Base-by-base conservation (phyloP, 2,329 filamentous ascomycete species). In the Arthrobotrys sphaeroides region DNA sequence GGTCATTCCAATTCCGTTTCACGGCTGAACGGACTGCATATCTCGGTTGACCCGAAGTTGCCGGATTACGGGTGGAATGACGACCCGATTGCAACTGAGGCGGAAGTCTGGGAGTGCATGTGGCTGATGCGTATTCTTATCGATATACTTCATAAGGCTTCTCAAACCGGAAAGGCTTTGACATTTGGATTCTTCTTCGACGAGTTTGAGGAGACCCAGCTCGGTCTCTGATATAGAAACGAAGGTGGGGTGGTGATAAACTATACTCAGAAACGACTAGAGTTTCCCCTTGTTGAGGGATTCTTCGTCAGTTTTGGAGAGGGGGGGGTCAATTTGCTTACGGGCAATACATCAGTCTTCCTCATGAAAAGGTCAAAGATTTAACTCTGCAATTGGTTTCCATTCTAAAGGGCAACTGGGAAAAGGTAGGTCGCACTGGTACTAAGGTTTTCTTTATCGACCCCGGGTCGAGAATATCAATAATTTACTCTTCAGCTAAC, bases 41-140 rank as follows among this genome's bases (percentile, higher is more conserved):
- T 55, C 16, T 55, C 51, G 1, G 13, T 55, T n/a, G 51, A 55
- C 2, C 51, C 51, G 3, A 38, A 22, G 16, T 5, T 38, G 1
- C 18, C 16, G 3, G 18, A 38, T 20, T 9, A 16, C 5, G 16
- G 16, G n/a, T 55, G 31, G 28, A 18, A 55, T 1, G 18, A 38
- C 1, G 28, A 24, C 7, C 31, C 18, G n/a, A n/a, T n/a, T n/a
- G n/a, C n/a, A 36, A 55, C 31, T 2, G 51, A 36, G 2, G 3
- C 2, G 2, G 26, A 53, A 2, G 1, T 53, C 5, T 22, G 12
- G 3, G 7, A 13, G n/a, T 20, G 3, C n/a, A n/a, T 55, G 10
- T 55, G 51, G 51, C 38, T 55, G 9, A 55, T 55, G 51, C 28
- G 38, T 18, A n/a, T 38, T 31, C 51, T 55, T 12, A n/a, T 24